Base-by-base conservation (phyloP, 1,284 basidiomycete genomes). In the Trichosporon faecale region DNA sequence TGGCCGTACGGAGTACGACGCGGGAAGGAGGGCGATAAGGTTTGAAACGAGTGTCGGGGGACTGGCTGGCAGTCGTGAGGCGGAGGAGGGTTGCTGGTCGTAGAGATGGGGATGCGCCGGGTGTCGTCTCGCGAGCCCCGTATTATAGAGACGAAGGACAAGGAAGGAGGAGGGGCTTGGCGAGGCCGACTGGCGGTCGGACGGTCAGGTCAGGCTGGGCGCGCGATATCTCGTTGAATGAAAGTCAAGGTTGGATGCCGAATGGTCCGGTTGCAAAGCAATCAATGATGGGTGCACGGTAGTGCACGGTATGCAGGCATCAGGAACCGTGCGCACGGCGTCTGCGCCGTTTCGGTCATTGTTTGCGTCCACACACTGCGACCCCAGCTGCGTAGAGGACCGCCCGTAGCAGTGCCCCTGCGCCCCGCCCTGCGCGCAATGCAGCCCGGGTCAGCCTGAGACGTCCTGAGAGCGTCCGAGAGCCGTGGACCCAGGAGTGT, bases 31-130 rank as follows among this genome's bases (percentile, higher is more conserved):
- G 33, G 57, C 27, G 27, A 31, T 31, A 31, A 9, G n/a, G 27
- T 29, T 61, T 61, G 57, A 33, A 61, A 61, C 27, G 57, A 61
- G 57, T 21, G 57, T 61, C 57, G 57, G 49, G 49, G 23, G 49
- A 44, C 49, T 52, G 49, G 49, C 49, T 52, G 12, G 49, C 49
- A 52, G 49, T 52, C 49, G 44, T 46, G n/a, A 52, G 49, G 21
- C 16, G 23, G 23, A 23, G 49, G 16, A 18, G 49, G 49, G n/a
- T 9, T 11, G 49, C n/a, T 52, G 9, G 49, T 52, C 49, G 49
- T 25, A n/a, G 40, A 44, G 18, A 7, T 44, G 16, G 40, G 40
- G 40, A 44, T 44, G 40, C 40, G 40, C 40, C 40, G 18, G 40
- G 18, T 44, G 40, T 44, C 40, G 40, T 44, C 40, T 44, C 40